Evolutionary conservation across 495 filamentous ascomycete species (phyloP).

Genomic region (Xanthoparmelia taractica): DNA sequence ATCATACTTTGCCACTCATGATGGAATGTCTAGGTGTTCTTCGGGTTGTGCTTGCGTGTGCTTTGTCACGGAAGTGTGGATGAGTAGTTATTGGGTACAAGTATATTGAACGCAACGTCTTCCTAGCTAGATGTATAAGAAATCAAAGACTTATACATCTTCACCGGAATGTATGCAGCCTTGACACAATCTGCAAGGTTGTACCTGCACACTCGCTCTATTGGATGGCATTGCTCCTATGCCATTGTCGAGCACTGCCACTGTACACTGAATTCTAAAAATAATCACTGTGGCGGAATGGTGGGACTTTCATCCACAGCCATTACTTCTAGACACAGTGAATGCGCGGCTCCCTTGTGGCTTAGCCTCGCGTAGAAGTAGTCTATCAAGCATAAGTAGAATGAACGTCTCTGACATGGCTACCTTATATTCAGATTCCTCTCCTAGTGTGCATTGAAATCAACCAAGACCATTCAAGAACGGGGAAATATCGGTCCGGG

Average conservation of each 20-base stretch:
- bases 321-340: not conserved
- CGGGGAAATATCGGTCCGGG: not conserved
- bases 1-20: not conserved
- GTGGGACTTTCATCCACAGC: not conserved
- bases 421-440: too few relatives aligned
- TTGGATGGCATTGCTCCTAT: not conserved
- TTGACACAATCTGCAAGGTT: not conserved
- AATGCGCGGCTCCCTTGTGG: not conserved
- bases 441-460: too few relatives aligned
- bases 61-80: slow-evolving; percentile 6
- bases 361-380: not conserved
- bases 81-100: not conserved
- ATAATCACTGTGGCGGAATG: not conserved
- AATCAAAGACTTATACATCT: slow-evolving; percentile 10
- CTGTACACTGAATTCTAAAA: not conserved
- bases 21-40: not conserved
- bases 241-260: not conserved
- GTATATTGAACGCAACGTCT: not conserved
- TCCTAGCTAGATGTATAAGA: slow-evolving; percentile 12
- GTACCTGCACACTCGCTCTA: not conserved
- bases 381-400: not conserved
- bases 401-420: not conserved
- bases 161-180: not conserved
- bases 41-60: slow-evolving; percentile 2
- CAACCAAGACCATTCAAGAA: not conserved